Base-by-base conservation (phyloP, 2,329 filamentous ascomycete genomes). In the Magnaporthiopsis incrustans region DNA sequence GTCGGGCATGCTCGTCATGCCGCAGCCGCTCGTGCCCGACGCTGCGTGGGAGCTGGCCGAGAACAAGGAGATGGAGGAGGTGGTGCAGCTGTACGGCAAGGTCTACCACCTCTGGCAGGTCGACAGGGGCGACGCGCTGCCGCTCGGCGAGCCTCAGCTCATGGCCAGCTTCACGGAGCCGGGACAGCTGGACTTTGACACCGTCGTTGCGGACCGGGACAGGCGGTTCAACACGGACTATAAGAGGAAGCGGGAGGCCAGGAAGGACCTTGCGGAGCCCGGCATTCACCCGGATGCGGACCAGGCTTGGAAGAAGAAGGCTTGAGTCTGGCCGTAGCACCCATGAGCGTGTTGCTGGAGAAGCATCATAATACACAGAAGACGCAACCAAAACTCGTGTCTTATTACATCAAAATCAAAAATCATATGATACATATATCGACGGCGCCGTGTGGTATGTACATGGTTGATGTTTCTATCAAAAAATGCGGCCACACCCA, bases 71-170 rank as follows among this genome's bases (percentile, higher is more conserved):
- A 95, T 96, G 90, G 85, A 89, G 67, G 82, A 92, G 65, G 81
- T 95, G 0, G 77, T 91, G 4, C 80, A 83, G 0, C 73, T 95
- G 3, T 96, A 96, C 71, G 92, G 92, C 12, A 96, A 96, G 73
- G 85, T 89, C 1, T 95, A 89, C 74, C 91, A 96, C 73, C 79
- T 95, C 57, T 96, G 92, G 92, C 90, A 96, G 81, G 85, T 89
- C 22, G 91, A 96, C 75, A 79, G 84, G 7, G 90, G 90, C 0
- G 85, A 94, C 70, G 71, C 72, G 65, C 66, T 85, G 35, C 82
- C 82, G 0, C 68, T 85, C 3, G 83, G 82, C 0, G 75, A 78
- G 67, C 82, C 83, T 11, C 77, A 80, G 69, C 73, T 85, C 8
- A 85, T 85, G 82, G 82, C 78, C 14, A 83, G 81, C 69, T 81